Conservation (phyloP, 75 land plant species). For the Pinus taeda region DNA sequence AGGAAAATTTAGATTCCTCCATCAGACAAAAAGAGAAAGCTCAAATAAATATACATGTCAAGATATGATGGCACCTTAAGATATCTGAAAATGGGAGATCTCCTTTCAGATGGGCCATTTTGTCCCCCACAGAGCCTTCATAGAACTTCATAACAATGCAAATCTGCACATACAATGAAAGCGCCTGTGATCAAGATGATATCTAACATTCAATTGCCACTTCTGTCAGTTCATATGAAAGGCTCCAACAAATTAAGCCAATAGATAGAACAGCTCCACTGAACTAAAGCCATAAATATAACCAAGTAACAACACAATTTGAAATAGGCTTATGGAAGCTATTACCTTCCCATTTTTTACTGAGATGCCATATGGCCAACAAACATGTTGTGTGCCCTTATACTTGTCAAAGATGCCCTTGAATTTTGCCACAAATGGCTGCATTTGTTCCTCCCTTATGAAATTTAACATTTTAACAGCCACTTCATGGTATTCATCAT, state of each 20-base stretch:
- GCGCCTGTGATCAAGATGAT: background rate
- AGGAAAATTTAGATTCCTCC: conserved; percentile 2
- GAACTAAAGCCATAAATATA: background rate
- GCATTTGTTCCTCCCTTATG: conserved; percentile 56
- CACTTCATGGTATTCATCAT: conserved; percentile 83
- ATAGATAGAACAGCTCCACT: background rate
- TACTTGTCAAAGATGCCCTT: conserved; percentile 47
- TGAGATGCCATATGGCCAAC: conserved; percentile 76
- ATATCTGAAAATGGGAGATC: conserved; percentile 76
- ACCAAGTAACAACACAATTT: background rate
- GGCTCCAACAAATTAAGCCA: background rate
- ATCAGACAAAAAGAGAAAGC: background rate
- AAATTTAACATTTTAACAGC: conserved; percentile 84
- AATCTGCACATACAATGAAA: conserved; percentile 39
- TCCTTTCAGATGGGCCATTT: conserved; percentile 73
- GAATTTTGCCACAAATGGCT: conserved; percentile 43
- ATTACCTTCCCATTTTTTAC: conserved; percentile 73
- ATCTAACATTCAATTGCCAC: background rate
- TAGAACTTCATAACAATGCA: conserved; percentile 90
- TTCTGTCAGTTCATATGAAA: background rate
- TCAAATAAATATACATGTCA: background rate
- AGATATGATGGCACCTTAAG: conserved; percentile 52
- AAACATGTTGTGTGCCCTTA: conserved; percentile 48
- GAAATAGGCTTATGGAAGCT: background rate
- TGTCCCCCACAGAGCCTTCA: conserved; percentile 91